phyloP scores from a whole-genome alignment of 2,329 filamentous ascomycete genomes.

The Penicillium sp. region DNA sequence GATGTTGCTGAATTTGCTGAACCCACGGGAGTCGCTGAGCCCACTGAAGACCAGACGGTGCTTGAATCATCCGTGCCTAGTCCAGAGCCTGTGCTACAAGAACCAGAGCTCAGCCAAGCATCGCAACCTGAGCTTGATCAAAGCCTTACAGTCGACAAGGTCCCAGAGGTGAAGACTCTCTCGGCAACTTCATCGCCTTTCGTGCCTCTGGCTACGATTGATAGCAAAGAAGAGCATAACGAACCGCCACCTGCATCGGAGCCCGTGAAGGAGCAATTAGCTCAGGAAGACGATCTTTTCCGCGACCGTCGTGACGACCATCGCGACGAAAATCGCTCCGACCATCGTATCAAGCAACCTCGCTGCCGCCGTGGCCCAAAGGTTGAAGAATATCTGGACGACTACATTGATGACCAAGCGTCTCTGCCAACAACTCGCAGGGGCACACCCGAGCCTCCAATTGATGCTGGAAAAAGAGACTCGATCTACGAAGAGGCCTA shows the following conservation, averaged over 20 bases:
- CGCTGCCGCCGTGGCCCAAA: background rate
- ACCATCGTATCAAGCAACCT: background rate
- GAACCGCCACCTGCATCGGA: constrained; percentile 10
- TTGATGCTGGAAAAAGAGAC: background rate
- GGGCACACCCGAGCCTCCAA: background rate
- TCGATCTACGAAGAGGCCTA: background rate
- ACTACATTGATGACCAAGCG: background rate
- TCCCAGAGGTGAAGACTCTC: background rate
- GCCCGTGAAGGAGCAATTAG: constrained; percentile 12
- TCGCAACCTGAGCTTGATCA: constrained; percentile 9
- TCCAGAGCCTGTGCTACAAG: constrained; percentile 20
- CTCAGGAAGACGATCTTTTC: constrained; percentile 14
- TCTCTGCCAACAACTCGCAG: constrained; percentile 1
- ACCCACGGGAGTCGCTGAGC: background rate
- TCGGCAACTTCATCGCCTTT: background rate
- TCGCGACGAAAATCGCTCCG: background rate
- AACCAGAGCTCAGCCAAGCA: constrained; percentile 23
- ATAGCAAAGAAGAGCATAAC: constrained; percentile 11
- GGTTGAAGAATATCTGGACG: background rate
- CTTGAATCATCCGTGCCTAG: constrained; percentile 27
- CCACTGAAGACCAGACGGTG: constrained; percentile 29
- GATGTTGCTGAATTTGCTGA: constrained; percentile 25
- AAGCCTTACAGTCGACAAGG: constrained; percentile 7
- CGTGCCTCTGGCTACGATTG: constrained; percentile 8
- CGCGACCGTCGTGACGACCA: background rate